Evolutionary conservation across 2,329 filamentous ascomycete genomes (phyloP).

Genomic region (Venturia pyrina): DNA sequence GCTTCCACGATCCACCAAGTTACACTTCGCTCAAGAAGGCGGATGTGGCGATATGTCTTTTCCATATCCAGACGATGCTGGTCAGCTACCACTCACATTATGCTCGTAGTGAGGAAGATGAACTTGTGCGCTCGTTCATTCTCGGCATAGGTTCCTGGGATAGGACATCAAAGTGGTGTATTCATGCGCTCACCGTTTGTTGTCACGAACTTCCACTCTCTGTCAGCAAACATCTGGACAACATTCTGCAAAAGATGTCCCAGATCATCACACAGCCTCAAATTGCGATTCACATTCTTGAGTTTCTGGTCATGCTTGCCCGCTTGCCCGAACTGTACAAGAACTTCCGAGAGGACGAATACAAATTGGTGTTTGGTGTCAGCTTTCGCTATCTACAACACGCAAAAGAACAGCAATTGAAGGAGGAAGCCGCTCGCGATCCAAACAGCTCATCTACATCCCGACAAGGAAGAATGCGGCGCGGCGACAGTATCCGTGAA

Average conservation of each 20-base stretch:
- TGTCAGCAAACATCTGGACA: slow-evolving; percentile 74
- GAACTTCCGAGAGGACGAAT: slow-evolving; percentile 86
- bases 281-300: slow-evolving; percentile 87
- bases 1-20: slow-evolving; percentile 70
- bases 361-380: slow-evolving; percentile 87
- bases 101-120: slow-evolving; percentile 75
- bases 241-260: slow-evolving; percentile 85
- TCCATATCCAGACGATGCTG: slow-evolving; percentile 76
- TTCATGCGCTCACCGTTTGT: slow-evolving; percentile 88
- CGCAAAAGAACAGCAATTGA: slow-evolving; percentile 49
- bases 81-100: slow-evolving; percentile 85
- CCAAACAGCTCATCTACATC: slow-evolving; percentile 15
- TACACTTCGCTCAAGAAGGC: slow-evolving; percentile 73
- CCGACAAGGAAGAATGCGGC: slow-evolving; percentile 21
- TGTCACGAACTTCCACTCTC: slow-evolving; percentile 88
- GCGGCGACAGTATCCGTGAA: slow-evolving; percentile 36
- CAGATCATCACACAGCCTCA: slow-evolving; percentile 90
- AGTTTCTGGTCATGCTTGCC: slow-evolving; percentile 85
- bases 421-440: background rate
- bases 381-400: slow-evolving; percentile 91
- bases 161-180: slow-evolving; percentile 80
- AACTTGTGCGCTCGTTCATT: slow-evolving; percentile 78
- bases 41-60: slow-evolving; percentile 81
- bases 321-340: slow-evolving; percentile 75
- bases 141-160: slow-evolving; percentile 77